Evolutionary conservation across 768 basidiomycete genomes (phyloP), one percentile per base, ranked within the genome.

Genomic region (Lepiota brunneoincarnata): DNA sequence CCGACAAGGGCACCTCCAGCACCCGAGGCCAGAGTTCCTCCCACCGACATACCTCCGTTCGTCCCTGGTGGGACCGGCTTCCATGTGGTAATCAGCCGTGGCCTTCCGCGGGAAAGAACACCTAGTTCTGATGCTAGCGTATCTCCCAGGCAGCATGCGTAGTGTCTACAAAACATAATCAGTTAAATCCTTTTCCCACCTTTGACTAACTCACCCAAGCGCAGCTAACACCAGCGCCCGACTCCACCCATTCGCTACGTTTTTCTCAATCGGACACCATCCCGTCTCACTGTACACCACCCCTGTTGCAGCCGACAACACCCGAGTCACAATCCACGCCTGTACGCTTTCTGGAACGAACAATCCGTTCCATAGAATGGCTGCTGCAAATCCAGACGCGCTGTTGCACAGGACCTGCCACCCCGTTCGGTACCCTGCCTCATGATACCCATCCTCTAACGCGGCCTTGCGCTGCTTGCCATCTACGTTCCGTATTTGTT

Each of bases 71-170:
- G 93, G 0, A 93, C 91, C 1, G 70, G 59, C 59, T 77, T 79
- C 49, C 87, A 68, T 3, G 89, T 93, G 4, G 93, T 95, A 60
- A 97, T 80, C 31, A 96, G 80, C 43, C 84, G 64, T 31, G 95
- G 91, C 2, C 76, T 77, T 12, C 79, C 74, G 35, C 65, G 66
- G 21, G 93, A 88, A 39, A 97, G 76, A 58, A 97, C 93, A 31
- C 95, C 95, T 20, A 97, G 79, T 69, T 97, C 95, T 7, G 92
- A 95, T 0, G 93, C 93, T 2, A 98, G 82, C 0, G 94, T 97
- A 62, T 97, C 94, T 4, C 91, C 94, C 7, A 94, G 75, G 64
- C 89, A 93, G 68, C 90, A 93, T 2, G 86, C 86, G 67, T 93
- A 91, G 64, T 95, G 93, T 3, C 91, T 93, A 48, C 17, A 40